Percentiles rank a stretch among this genome's conserved stretches.
These are phyloP conservation scores for Phoma sp. DNA, from an alignment of 2,329 filamentous ascomycete species.

Conservation along the genomic window DNA sequence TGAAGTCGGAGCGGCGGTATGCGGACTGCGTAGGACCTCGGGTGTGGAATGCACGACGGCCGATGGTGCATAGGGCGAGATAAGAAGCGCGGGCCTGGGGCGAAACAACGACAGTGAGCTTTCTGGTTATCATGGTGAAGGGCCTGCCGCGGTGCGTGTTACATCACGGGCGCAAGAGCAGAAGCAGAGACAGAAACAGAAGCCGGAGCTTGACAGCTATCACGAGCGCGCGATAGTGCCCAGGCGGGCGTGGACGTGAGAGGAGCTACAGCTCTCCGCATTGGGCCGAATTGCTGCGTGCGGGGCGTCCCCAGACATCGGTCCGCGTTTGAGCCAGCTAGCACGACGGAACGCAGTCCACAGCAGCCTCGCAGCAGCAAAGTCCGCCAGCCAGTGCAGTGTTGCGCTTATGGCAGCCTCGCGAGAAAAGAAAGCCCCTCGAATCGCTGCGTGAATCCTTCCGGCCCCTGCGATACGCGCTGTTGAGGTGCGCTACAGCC, in stretches of 20 bases:
- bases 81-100: constrained; percentile 52
- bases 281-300: constrained; percentile 23
- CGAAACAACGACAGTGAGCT: constrained; percentile 40
- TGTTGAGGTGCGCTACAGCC: constrained; percentile 29
- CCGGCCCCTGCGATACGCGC: constrained; percentile 19
- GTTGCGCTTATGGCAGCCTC: constrained; percentile 5
- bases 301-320: constrained; percentile 10
- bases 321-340: constrained; percentile 6
- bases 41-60: constrained; percentile 43
- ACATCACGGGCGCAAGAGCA: constrained; percentile 24
- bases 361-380: constrained; percentile 8
- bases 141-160: constrained; percentile 13
- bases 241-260: constrained; percentile 14
- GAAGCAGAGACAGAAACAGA: too few species aligned
- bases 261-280: constrained; percentile 34
- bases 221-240: constrained; percentile 18
- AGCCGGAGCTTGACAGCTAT: background rate
- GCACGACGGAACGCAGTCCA: constrained; percentile 1
- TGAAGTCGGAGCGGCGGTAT: constrained; percentile 68
- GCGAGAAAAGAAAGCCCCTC: constrained; percentile 5
- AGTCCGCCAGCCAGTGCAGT: background rate
- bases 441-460: constrained; percentile 29
- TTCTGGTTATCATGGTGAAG: constrained; percentile 31
- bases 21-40: constrained; percentile 50
- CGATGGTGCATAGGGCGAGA: constrained; percentile 42